These are phyloP conservation scores for Cercophora samala DNA, from an alignment of 495 filamentous ascomycete genomes.

Conservation along the genomic window DNA sequence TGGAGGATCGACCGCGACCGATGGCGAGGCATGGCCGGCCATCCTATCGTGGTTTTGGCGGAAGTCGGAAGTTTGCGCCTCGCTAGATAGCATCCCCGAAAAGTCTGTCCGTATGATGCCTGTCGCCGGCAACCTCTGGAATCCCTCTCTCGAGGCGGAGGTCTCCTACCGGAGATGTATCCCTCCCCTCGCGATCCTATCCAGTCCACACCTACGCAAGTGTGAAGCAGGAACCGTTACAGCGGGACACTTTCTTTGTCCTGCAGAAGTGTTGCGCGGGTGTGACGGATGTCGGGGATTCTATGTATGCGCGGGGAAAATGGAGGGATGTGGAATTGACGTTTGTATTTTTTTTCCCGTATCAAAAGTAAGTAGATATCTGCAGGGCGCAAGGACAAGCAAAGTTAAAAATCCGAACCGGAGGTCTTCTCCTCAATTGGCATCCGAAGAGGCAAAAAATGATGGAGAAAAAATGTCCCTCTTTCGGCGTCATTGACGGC, in stretches of 20 bases:
- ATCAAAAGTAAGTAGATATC: background rate
- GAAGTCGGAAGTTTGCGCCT: conserved; percentile 3
- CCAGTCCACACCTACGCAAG: conserved; percentile 11
- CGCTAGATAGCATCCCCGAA: conserved; percentile 20
- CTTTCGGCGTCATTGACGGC: conserved; percentile 2
- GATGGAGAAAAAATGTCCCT: background rate
- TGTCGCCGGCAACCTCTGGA: background rate
- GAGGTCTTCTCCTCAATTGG: conserved; percentile 2
- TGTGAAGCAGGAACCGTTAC: conserved; percentile 13
- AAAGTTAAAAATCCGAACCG: background rate
- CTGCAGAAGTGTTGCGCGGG: background rate
- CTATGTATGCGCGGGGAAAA: background rate
- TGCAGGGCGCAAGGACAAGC: background rate
- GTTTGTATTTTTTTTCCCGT: background rate
- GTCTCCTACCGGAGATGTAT: background rate
- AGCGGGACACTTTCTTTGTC: background rate
- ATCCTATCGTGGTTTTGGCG: conserved; percentile 27
- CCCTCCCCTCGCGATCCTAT: conserved; percentile 6
- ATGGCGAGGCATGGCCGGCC: conserved; percentile 11
- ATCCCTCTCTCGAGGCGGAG: background rate
- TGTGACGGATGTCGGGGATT: background rate
- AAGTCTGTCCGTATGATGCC: conserved; percentile 3
- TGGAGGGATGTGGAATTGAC: background rate
- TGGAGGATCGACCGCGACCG: conserved; percentile 22
- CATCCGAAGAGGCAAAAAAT: background rate